Conservation (phyloP, 805 yeast genomes). For the Geotrichum ghanense region DNA sequence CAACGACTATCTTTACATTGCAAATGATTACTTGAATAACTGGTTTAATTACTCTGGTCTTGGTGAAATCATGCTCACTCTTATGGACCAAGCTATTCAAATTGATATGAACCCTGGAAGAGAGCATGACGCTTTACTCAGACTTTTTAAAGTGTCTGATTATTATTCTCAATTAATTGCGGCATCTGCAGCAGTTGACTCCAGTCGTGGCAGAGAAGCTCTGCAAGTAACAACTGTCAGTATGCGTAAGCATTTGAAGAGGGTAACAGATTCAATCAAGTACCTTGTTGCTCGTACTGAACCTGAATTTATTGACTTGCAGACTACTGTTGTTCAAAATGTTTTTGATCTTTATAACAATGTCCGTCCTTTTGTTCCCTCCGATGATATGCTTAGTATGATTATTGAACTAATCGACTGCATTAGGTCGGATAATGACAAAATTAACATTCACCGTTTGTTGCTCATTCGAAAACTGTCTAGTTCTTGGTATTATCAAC, state of each 20-base stretch:
- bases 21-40: constrained; percentile 16
- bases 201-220: constrained; percentile 12
- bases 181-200: constrained; percentile 13
- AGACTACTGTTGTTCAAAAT: constrained; percentile 47
- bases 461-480: constrained; percentile 39
- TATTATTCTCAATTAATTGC: constrained; percentile 11
- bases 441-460: constrained; percentile 44
- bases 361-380: constrained; percentile 31
- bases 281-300: constrained; percentile 8
- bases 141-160: constrained; percentile 11
- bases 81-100: constrained; percentile 5
- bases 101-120: constrained; percentile 4
- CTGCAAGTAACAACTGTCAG: constrained; percentile 7
- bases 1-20: constrained; percentile 11
- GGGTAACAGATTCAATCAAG: constrained; percentile 11
- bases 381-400: constrained; percentile 30
- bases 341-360: constrained; percentile 43
- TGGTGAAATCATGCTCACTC: constrained; percentile 28
- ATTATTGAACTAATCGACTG: constrained; percentile 39
- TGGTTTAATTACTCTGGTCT: constrained; percentile 33
- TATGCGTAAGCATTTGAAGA: constrained; percentile 7
- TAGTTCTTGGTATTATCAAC: constrained; percentile 16
- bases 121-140: constrained; percentile 5
- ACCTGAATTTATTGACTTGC: constrained; percentile 22
- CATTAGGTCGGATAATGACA: constrained; percentile 46